Evolutionary conservation across 495 filamentous ascomycete genomes (phyloP).

Genomic region (Xylaria longipes): DNA sequence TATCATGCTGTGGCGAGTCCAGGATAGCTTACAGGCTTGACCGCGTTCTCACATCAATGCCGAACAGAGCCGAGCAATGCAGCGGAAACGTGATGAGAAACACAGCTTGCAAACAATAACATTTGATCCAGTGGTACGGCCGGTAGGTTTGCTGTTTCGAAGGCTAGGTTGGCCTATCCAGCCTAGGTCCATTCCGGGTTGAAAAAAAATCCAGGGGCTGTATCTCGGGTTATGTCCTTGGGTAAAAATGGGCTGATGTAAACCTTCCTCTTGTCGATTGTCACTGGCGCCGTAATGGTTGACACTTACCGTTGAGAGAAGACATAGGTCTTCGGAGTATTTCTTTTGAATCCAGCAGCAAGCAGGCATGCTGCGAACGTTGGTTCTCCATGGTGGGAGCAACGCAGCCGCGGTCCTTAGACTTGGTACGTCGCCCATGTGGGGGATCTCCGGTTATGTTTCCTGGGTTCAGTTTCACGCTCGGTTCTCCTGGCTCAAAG

Average conservation of each 20-base stretch:
- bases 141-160: constrained; percentile 10
- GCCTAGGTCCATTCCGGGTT: constrained; percentile 34
- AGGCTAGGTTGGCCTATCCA: constrained; percentile 24
- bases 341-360: constrained; percentile 20
- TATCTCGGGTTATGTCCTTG: neutral
- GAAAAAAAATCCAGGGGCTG: constrained; percentile 17
- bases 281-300: constrained; percentile 9
- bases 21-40: constrained; percentile 25
- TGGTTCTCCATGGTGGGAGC: constrained; percentile 14
- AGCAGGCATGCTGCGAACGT: constrained; percentile 16
- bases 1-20: constrained; percentile 7
- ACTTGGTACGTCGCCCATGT: constrained; percentile 18
- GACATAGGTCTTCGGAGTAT: constrained; percentile 6
- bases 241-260: constrained; percentile 11
- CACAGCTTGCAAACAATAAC: constrained; percentile 24
- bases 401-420: constrained; percentile 8
- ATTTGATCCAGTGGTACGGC: constrained; percentile 16
- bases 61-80: constrained; percentile 35
- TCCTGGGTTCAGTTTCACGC: constrained; percentile 21
- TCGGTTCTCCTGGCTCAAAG: constrained; percentile 30
- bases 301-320: constrained; percentile 14
- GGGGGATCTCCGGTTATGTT: constrained; percentile 7
- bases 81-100: constrained; percentile 35
- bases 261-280: constrained; percentile 15
- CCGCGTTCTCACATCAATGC: constrained; percentile 30